Conservation (phyloP, 768 basidiomycete genomes). For the Tremella yokohamensis region DNA sequence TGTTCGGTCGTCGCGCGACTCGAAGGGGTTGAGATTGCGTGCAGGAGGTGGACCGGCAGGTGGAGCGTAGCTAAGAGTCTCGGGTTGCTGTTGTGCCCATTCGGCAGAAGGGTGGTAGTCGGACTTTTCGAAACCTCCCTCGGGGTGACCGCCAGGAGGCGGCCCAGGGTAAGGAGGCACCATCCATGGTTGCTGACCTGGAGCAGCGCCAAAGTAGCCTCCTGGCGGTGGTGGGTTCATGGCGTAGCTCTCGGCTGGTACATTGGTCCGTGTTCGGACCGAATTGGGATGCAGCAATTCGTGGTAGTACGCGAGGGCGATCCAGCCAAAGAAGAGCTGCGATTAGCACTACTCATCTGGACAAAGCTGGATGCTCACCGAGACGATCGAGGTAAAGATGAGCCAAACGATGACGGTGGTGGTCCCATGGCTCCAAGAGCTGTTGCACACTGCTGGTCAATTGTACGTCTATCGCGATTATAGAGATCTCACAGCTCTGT, state of each 20-base stretch:
- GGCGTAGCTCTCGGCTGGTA: constrained; percentile 16
- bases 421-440: constrained; percentile 62
- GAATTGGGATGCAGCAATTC: constrained; percentile 69
- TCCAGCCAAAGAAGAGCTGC: constrained; percentile 59
- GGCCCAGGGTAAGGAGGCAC: constrained; percentile 50
- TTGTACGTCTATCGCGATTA: not conserved
- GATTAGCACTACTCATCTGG: not conserved
- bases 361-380: constrained; percentile 54
- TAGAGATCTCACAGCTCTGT: constrained; percentile 11
- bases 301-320: constrained; percentile 70
- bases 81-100: constrained; percentile 28
- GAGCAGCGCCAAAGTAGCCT: constrained; percentile 24
- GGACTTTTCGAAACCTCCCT: constrained; percentile 33
- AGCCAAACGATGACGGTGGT: constrained; percentile 67
- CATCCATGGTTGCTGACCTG: constrained; percentile 36
- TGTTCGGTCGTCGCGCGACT: not conserved
- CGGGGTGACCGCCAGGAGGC: constrained; percentile 19
- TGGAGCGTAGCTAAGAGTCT: constrained; percentile 12
- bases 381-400: constrained; percentile 55
- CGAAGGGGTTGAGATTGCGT: constrained; percentile 6
- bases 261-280: constrained; percentile 30
- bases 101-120: constrained; percentile 42
- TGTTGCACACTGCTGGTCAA: constrained; percentile 8
- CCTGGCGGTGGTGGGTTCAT: constrained; percentile 27
- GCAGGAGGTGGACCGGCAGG: constrained; percentile 19